A percentile compares a stretch with the other conserved stretches of the same genome.
Conservation (phyloP, 2,329 filamentous ascomycete genomes). For the Alternaria panax region DNA sequence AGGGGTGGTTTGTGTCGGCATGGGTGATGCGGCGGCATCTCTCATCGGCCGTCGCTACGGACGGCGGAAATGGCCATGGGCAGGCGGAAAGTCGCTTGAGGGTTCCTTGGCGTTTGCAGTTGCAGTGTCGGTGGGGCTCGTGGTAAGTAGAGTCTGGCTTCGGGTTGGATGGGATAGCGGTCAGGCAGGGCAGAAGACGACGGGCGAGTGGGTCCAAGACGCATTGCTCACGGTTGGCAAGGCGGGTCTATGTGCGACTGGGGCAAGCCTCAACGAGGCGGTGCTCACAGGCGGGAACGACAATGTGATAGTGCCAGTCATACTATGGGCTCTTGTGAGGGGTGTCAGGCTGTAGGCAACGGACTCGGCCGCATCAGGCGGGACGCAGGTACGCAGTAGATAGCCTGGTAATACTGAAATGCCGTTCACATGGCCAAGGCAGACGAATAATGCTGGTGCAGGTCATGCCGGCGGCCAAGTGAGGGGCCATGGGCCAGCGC, state of each 20-base stretch:
- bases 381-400: constrained; percentile 14
- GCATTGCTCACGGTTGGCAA: constrained; percentile 58
- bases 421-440: constrained; percentile 2
- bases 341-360: constrained; percentile 62
- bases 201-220: constrained; percentile 54
- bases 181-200: constrained; percentile 7
- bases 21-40: constrained; percentile 93
- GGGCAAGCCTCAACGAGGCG: constrained; percentile 91
- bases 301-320: constrained; percentile 94
- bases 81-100: constrained; percentile 93
- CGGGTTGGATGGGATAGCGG: constrained; percentile 70
- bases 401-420: not conserved
- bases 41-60: constrained; percentile 88
- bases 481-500: not conserved
- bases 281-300: constrained; percentile 97
- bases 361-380: constrained; percentile 7
- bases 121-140: constrained; percentile 79
- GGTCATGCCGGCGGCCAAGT: not conserved
- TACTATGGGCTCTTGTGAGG: constrained; percentile 90
- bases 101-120: constrained; percentile 80
- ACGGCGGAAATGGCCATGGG: constrained; percentile 92
- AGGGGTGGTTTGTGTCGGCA: constrained; percentile 90
- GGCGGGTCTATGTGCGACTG: constrained; percentile 71
- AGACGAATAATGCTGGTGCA: not conserved
- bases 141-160: constrained; percentile 76